Conservation (phyloP, 2,329 filamentous ascomycete genomes). For the Fusarium siculi region DNA sequence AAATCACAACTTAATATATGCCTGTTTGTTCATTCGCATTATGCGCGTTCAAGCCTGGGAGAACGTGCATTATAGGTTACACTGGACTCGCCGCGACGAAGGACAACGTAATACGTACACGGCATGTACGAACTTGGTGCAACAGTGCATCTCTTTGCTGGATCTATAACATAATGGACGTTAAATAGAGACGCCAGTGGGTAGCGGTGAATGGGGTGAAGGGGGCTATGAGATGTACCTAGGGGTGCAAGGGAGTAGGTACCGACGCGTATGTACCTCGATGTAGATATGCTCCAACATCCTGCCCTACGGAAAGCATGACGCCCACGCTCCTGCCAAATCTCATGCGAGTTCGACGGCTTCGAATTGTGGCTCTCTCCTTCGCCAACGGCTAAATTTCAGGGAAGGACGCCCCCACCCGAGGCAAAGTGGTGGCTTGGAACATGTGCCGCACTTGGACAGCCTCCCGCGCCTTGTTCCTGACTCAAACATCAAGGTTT, state of each 20-base stretch:
- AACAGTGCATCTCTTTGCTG: constrained; percentile 6
- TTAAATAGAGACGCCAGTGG: background rate
- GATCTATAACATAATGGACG: background rate
- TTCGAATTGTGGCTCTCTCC: constrained; percentile 26
- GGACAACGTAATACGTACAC: constrained; percentile 14
- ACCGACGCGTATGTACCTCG: background rate
- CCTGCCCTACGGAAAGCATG: constrained; percentile 8
- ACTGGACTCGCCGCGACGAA: constrained; percentile 16
- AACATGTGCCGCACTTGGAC: constrained; percentile 30
- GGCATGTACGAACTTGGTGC: constrained; percentile 36
- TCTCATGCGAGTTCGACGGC: constrained; percentile 17
- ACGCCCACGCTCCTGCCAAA: constrained; percentile 29
- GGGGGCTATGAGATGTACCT: background rate
- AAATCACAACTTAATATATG: background rate
- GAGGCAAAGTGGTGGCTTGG: constrained; percentile 28
- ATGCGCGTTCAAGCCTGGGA: background rate
- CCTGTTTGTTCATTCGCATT: background rate
- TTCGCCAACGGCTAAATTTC: constrained; percentile 32
- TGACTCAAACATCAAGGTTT: constrained; percentile 34
- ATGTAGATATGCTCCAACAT: background rate
- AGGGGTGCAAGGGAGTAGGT: background rate
- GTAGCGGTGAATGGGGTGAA: constrained; percentile 21
- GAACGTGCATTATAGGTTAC: background rate
- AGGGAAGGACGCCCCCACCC: constrained; percentile 24
- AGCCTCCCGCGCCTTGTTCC: constrained; percentile 32